Conservation (phyloP, 306 rosid species). For the Hylodesmum podocarpum region DNA sequence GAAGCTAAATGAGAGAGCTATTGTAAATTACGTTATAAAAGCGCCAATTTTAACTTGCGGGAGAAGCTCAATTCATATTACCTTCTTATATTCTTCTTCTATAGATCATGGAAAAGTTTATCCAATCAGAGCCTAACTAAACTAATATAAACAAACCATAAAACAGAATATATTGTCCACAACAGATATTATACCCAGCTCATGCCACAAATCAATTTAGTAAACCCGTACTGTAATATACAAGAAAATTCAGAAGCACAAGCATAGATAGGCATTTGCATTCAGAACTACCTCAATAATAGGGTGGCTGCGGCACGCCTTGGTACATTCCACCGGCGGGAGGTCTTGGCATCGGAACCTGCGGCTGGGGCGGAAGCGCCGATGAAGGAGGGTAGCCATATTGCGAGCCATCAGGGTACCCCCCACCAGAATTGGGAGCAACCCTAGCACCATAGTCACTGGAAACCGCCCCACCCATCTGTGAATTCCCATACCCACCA, state of each 20-base stretch:
- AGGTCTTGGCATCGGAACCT: constrained; percentile 47
- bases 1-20: too few relatives aligned
- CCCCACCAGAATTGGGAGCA: constrained; percentile 61
- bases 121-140: too few relatives aligned
- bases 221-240: background rate
- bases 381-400: constrained; percentile 57
- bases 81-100: too few relatives aligned
- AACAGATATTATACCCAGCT: background rate
- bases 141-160: background rate
- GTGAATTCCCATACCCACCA: constrained; percentile 59
- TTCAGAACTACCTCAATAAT: constrained; percentile 76
- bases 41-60: too few relatives aligned
- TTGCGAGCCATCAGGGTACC: constrained; percentile 60
- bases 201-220: background rate
- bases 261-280: background rate
- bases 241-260: background rate
- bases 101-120: too few relatives aligned
- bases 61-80: too few relatives aligned
- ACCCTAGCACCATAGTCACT: constrained; percentile 51
- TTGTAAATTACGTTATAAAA: too few relatives aligned
- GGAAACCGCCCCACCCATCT: constrained; percentile 52
- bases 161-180: background rate
- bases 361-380: constrained; percentile 45
- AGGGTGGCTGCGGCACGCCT: constrained; percentile 78
- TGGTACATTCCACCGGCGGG: constrained; percentile 91